phyloP scores from a whole-genome alignment of 2,329 filamentous ascomycete genomes.

The Ophiocordyceps camponoti-floridani region DNA sequence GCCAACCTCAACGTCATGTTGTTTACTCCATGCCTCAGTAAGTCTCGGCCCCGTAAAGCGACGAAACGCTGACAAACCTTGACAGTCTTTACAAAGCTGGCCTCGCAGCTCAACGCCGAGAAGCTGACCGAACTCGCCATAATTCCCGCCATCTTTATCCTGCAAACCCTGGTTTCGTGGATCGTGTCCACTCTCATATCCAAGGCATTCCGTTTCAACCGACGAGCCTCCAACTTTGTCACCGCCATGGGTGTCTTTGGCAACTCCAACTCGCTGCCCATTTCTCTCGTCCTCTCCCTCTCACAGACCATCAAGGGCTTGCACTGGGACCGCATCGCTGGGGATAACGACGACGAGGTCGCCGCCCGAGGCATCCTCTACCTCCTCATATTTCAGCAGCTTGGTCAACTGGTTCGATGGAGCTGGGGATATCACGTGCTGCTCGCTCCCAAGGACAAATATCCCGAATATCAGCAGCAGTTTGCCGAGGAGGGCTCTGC shows the following conservation, averaged over 20 bases:
- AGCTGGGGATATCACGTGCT: conserved; percentile 96
- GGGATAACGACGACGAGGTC: conserved; percentile 91
- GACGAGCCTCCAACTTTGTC: conserved; percentile 81
- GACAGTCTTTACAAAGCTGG: conserved; percentile 91
- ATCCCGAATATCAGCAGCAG: conserved; percentile 43
- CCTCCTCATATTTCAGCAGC: conserved; percentile 90
- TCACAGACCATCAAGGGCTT: conserved; percentile 82
- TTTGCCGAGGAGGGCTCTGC: conserved; percentile 41
- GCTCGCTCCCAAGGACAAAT: conserved; percentile 65
- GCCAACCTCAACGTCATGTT: conserved; percentile 92
- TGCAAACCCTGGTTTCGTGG: conserved; percentile 81
- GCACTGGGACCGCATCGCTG: conserved; percentile 81
- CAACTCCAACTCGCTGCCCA: conserved; percentile 94
- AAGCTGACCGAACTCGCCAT: conserved; percentile 81
- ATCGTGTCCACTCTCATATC: conserved; percentile 53
- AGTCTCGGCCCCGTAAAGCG: too few relatives aligned
- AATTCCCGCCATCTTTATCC: conserved; percentile 83
- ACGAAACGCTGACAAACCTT: neutral
- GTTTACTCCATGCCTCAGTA: conserved; percentile 93
- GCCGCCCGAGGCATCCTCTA: conserved; percentile 88
- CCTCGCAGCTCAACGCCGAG: conserved; percentile 79
- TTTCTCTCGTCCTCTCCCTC: conserved; percentile 85
- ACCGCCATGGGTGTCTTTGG: conserved; percentile 95
- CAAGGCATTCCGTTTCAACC: conserved; percentile 62
- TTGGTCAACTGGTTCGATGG: conserved; percentile 90